Evolutionary conservation across 805 yeast species (phyloP), one percentile per base, ranked within the genome.

Genomic region (Starmerella potacharoeniae): DNA sequence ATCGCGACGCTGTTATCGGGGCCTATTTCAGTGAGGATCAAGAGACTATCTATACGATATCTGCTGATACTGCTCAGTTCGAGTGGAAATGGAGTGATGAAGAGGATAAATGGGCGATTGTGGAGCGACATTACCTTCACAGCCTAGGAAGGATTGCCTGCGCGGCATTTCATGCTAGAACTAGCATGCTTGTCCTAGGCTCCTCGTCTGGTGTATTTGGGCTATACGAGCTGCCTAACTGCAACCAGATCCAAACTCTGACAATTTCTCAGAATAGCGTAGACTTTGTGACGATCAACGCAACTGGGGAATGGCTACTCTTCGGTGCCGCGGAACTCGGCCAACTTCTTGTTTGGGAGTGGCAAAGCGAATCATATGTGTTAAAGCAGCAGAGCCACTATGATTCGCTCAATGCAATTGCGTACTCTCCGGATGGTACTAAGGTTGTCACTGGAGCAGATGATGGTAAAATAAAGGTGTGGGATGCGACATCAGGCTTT

Each of bases 291-390:
- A 70, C 81, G 10, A 78, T 93, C 40, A 93, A 91, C 68, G 70
- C 75, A 2, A 74, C 90, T 6, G 98, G 98, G 36, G 98, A 93
- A 69, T 93, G 98, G 98, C 74, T 93, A 35, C 95, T 96, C 0
- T 86, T 93, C 69, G 98, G 98, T 5, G 89, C 97, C 0, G 72
- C 88, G 36, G 83, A 82, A 65, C 69, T 86, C 33, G 98, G 98
- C n/a, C 98, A 93, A 71, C 72, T 93, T 56, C 72, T 93, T 55
- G 98, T 93, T 0, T 93, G 95, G 75, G 98, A 93, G 75, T 93
- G 98, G 98, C 96, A 93, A 72, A 86, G 95, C 5, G 98, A 93
- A 68, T 86, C 96, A 0, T 93, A 91, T 66, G 84, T 93, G 48
- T 74, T 93, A 60, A 90, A 91, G 67, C 98, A 93, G 68, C 98